Percentiles rank a stretch among this genome's conserved stretches.
Conservation (phyloP, 2,329 filamentous ascomycete genomes). For the Samsoniella hepiali region DNA sequence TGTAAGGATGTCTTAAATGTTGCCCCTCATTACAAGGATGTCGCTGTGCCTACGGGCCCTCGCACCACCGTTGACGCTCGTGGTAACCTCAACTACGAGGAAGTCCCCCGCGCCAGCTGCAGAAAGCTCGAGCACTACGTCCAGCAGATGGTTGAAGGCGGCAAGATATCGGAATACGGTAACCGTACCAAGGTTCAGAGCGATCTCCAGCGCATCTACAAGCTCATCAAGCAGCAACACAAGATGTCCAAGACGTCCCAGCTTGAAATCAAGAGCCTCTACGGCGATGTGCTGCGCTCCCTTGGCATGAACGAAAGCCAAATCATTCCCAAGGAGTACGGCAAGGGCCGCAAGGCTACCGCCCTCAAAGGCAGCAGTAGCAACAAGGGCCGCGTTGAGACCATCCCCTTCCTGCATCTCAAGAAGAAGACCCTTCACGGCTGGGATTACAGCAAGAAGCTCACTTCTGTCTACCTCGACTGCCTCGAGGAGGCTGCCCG, state of each 20-base stretch:
- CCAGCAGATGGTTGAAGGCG: constrained; percentile 95
- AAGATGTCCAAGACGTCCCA: constrained; percentile 96
- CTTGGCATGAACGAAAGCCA: constrained; percentile 97
- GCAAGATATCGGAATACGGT: constrained; percentile 97
- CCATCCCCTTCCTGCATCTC: constrained; percentile 94
- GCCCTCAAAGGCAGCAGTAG: constrained; percentile 51
- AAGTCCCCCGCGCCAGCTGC: constrained; percentile 81
- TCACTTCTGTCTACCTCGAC: constrained; percentile 89
- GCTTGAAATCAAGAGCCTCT: constrained; percentile 92
- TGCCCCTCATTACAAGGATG: constrained; percentile 92
- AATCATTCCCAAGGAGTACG: constrained; percentile 85
- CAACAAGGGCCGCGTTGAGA: constrained; percentile 89
- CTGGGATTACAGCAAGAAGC: constrained; percentile 99
- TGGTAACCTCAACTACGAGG: constrained; percentile 89
- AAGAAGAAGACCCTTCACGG: constrained; percentile 92
- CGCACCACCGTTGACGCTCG: constrained; percentile 88
- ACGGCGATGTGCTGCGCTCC: constrained; percentile 90
- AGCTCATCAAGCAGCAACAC: constrained; percentile 97
- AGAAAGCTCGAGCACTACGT: constrained; percentile 98
- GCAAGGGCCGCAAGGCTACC: constrained; percentile 56
- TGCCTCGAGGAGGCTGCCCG: constrained; percentile 86
- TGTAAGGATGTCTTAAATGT: constrained; percentile 86
- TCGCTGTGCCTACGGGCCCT: constrained; percentile 85
- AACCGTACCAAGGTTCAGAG: constrained; percentile 98
- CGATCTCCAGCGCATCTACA: constrained; percentile 92